Conservation (phyloP, 2,329 filamentous ascomycete genomes). For the Nemania abortiva region DNA sequence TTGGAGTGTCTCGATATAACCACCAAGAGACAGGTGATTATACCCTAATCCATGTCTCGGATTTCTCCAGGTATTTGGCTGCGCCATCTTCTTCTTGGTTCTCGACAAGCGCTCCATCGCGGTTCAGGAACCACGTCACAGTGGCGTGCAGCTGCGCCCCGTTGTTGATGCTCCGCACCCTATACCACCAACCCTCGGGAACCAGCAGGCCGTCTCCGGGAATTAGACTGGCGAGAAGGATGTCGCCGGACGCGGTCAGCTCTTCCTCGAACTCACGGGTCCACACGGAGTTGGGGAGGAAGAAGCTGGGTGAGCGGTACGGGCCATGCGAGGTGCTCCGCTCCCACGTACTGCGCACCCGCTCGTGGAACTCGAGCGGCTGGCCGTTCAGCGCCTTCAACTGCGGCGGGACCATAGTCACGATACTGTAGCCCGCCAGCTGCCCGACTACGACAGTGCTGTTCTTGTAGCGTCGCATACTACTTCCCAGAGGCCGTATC, state of each 20-base stretch:
- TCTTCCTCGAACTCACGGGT: conserved; percentile 30
- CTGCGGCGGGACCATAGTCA: conserved; percentile 29
- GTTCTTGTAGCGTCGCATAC: conserved; percentile 25
- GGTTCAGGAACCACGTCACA: conserved; percentile 34
- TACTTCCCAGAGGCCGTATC: conserved; percentile 30
- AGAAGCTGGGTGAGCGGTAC: background rate
- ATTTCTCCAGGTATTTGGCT: background rate
- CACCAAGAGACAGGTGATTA: background rate
- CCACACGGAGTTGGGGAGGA: conserved; percentile 23
- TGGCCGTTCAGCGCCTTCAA: conserved; percentile 21
- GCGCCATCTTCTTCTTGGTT: conserved; percentile 14
- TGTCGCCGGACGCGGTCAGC: conserved; percentile 20
- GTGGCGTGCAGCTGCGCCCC: conserved; percentile 33
- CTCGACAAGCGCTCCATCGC: background rate
- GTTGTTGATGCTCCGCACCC: conserved; percentile 32
- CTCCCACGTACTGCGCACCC: background rate
- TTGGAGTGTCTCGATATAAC: too few relatives aligned
- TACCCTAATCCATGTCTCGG: conserved; percentile 18
- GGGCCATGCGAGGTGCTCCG: background rate
- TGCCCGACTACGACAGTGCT: conserved; percentile 36
- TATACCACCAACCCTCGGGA: conserved; percentile 38
- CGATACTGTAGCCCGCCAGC: conserved; percentile 35
- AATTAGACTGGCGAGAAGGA: conserved; percentile 21
- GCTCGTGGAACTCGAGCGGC: conserved; percentile 23
- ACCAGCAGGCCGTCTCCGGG: conserved; percentile 34